Conservation (phyloP, 2,329 filamentous ascomycete genomes). For the Paecilomyces sp. region DNA sequence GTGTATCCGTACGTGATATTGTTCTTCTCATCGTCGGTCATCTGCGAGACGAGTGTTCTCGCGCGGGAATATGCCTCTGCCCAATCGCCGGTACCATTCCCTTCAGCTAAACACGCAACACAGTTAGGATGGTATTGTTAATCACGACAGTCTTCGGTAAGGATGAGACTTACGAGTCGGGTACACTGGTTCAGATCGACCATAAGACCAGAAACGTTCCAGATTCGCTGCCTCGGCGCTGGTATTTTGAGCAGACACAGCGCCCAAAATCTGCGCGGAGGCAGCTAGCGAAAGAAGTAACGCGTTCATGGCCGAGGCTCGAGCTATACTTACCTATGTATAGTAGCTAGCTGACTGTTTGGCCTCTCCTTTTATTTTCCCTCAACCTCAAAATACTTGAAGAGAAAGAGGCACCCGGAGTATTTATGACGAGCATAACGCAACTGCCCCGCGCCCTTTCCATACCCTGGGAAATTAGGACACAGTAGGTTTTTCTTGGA, state of each 20-base stretch:
- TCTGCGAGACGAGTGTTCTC: slow-evolving; percentile 4
- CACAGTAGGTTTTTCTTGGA: neutral
- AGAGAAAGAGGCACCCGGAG: neutral
- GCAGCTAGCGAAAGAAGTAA: neutral
- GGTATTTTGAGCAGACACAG: neutral
- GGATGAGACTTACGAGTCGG: neutral
- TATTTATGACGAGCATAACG: neutral
- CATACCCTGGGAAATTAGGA: neutral
- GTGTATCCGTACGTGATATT: slow-evolving; percentile 6
- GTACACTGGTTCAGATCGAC: slow-evolving; percentile 1
- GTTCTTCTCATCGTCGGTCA: slow-evolving; percentile 10
- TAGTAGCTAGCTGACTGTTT: neutral
- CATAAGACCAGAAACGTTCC: slow-evolving; percentile 1
- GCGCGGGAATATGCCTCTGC: slow-evolving; percentile 6
- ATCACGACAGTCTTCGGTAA: neutral
- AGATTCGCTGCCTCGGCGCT: neutral
- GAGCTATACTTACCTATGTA: neutral
- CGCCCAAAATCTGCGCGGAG: neutral
- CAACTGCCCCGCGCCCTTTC: neutral
- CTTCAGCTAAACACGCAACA: neutral
- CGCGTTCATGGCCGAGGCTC: neutral
- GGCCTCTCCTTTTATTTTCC: too few species aligned
- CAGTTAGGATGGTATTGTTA: neutral
- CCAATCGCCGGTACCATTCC: slow-evolving; percentile 4
- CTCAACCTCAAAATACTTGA: neutral